phyloP scores from a whole-genome alignment of 2,329 filamentous ascomycete genomes.

The Colletotrichum australisinense region DNA sequence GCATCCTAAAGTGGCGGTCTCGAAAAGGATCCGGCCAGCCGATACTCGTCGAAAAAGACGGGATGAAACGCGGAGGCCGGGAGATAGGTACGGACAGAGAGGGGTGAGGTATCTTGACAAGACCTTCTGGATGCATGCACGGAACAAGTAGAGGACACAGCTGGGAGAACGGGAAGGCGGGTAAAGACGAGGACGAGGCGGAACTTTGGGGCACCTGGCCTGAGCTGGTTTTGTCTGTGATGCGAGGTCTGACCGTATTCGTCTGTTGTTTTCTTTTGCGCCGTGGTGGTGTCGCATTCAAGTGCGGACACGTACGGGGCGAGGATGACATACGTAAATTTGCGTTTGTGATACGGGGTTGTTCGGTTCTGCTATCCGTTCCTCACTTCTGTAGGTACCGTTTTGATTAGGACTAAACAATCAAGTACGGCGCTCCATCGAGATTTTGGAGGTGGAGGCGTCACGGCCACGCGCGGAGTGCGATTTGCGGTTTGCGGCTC shows the following conservation, averaged over 20 bases:
- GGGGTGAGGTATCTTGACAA: background rate
- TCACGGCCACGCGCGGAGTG: background rate
- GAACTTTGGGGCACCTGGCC: background rate
- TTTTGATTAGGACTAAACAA: background rate
- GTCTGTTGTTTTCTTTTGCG: slow-evolving; percentile 17
- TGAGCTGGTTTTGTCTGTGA: slow-evolving; percentile 10
- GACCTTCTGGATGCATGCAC: slow-evolving; percentile 6
- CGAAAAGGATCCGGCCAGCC: background rate
- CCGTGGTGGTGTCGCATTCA: background rate
- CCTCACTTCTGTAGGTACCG: background rate
- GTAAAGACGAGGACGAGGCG: background rate
- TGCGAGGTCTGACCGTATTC: slow-evolving; percentile 25
- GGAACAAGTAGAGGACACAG: slow-evolving; percentile 13
- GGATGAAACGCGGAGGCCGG: slow-evolving; percentile 29
- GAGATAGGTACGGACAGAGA: background rate
- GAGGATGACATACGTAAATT: background rate
- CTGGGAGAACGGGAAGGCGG: background rate
- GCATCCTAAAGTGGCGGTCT: background rate
- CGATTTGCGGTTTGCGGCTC: background rate
- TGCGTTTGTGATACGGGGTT: background rate
- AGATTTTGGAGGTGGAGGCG: background rate
- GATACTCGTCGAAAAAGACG: background rate
- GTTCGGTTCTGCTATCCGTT: no score
- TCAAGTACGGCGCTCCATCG: background rate
- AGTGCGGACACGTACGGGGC: background rate